A percentile compares a stretch with the other conserved stretches of the same genome.
phyloP scores from a whole-genome alignment of 2,329 filamentous ascomycete genomes.

The Penicillium sp. region DNA sequence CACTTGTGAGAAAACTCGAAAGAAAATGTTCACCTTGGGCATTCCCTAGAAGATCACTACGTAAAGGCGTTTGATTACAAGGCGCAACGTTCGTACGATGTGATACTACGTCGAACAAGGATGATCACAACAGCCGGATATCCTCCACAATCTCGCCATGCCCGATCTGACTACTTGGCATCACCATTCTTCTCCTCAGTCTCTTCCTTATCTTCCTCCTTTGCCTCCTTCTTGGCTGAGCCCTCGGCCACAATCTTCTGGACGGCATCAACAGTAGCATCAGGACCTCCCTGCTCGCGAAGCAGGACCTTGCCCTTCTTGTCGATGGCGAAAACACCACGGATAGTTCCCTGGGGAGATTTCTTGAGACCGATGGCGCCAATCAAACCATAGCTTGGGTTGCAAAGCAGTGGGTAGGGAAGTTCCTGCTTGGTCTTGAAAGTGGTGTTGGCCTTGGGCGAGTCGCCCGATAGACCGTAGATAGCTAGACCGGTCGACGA shows the following conservation, averaged over 20 bases:
- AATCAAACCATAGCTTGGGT: slow-evolving; percentile 75
- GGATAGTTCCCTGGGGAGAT: slow-evolving; percentile 74
- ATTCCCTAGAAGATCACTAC: neutral
- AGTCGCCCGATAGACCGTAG: slow-evolving; percentile 87
- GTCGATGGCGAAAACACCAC: slow-evolving; percentile 86
- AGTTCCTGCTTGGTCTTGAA: slow-evolving; percentile 93
- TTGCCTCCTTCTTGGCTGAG: slow-evolving; percentile 25
- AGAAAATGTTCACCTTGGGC: neutral
- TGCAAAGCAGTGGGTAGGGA: slow-evolving; percentile 86
- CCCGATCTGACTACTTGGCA: neutral
- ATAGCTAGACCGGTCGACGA: slow-evolving; percentile 80
- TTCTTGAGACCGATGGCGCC: slow-evolving; percentile 89
- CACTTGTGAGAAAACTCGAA: neutral
- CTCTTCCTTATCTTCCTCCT: slow-evolving; percentile 12
- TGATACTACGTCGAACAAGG: neutral
- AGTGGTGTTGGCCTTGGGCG: slow-evolving; percentile 85
- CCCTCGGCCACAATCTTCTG: slow-evolving; percentile 67
- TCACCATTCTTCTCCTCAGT: neutral
- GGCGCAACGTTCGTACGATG: neutral
- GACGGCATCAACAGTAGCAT: slow-evolving; percentile 76
- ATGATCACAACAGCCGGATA: neutral
- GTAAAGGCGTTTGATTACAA: neutral
- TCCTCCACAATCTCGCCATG: neutral
- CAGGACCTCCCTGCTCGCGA: slow-evolving; percentile 74
- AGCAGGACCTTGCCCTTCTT: slow-evolving; percentile 81